Percentiles rank a stretch among this genome's conserved stretches.
Conservation (phyloP, 176 grass and related monocot species). For the Aegilops umbellulata region DNA sequence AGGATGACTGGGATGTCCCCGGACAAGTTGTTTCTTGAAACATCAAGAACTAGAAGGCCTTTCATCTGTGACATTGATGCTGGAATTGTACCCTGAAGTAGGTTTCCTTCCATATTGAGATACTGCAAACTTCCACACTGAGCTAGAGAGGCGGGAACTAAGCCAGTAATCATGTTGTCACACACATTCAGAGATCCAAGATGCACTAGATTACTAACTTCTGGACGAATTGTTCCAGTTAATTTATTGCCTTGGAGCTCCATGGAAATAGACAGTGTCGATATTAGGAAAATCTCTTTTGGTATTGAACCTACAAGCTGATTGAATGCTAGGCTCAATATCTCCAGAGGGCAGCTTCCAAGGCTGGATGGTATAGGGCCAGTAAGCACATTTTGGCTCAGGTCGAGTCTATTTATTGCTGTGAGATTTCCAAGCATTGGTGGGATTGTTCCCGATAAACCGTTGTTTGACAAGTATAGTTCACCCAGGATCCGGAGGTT, state of each 20-base stretch:
- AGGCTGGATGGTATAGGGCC: neutral
- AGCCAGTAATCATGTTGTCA: conserved; percentile 33
- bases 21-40: conserved; percentile 43
- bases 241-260: conserved; percentile 26
- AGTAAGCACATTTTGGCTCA: neutral
- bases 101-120: conserved; percentile 28
- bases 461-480: neutral
- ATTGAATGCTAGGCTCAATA: neutral
- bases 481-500: neutral
- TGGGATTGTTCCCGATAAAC: neutral
- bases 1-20: conserved; percentile 41
- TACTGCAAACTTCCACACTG: conserved; percentile 28
- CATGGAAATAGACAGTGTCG: neutral
- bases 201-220: conserved; percentile 28
- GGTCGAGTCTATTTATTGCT: neutral
- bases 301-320: neutral
- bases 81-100: conserved; percentile 43
- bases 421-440: conserved; percentile 3
- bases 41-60: conserved; percentile 32
- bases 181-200: conserved; percentile 27
- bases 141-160: conserved; percentile 36
- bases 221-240: conserved; percentile 28
- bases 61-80: conserved; percentile 12
- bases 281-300: conserved; percentile 14
- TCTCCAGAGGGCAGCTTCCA: neutral